These are phyloP conservation scores for Chrysophaeum taylorii DNA, from an alignment of 352 stramenopile genomes.

Conservation along the genomic window DNA sequence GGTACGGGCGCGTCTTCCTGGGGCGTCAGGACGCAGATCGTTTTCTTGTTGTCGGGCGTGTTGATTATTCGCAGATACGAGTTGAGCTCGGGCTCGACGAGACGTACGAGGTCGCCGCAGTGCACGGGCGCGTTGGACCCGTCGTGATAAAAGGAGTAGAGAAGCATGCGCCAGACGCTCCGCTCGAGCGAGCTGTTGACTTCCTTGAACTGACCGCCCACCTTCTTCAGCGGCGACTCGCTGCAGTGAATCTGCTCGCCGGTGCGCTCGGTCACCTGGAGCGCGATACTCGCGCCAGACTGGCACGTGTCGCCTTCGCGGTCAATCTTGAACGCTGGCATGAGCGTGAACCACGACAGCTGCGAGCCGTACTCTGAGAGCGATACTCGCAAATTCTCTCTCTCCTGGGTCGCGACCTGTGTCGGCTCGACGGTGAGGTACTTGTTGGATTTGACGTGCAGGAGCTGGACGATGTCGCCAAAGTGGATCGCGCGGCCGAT, in stretches of 20 bases:
- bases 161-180: slow-evolving; percentile 22
- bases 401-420: slow-evolving; percentile 23
- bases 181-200: slow-evolving; percentile 33
- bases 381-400: slow-evolving; percentile 27
- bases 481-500: slow-evolving; percentile 25
- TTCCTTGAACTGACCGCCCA: not conserved
- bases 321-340: slow-evolving; percentile 33
- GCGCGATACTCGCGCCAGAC: slow-evolving; percentile 18
- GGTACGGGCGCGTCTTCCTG: not conserved
- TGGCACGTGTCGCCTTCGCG: slow-evolving; percentile 27
- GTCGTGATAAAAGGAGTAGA: slow-evolving; percentile 20
- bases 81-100: slow-evolving; percentile 29
- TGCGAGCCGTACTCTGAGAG: slow-evolving; percentile 19
- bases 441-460: slow-evolving; percentile 30
- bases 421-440: slow-evolving; percentile 25
- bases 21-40: slow-evolving; percentile 8
- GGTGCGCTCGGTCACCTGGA: slow-evolving; percentile 25
- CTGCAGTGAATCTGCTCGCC: slow-evolving; percentile 28
- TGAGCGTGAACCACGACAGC: slow-evolving; percentile 30
- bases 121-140: slow-evolving; percentile 10
- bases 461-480: slow-evolving; percentile 26
- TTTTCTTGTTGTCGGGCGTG: slow-evolving; percentile 2
- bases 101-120: slow-evolving; percentile 21
- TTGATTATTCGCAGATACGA: slow-evolving; percentile 16
- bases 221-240: slow-evolving; percentile 4